A percentile compares a stretch with the other conserved stretches of the same genome.
These are phyloP conservation scores for Aegilops speltoides DNA, from an alignment of 176 grass and related monocot species.

Conservation along the genomic window DNA sequence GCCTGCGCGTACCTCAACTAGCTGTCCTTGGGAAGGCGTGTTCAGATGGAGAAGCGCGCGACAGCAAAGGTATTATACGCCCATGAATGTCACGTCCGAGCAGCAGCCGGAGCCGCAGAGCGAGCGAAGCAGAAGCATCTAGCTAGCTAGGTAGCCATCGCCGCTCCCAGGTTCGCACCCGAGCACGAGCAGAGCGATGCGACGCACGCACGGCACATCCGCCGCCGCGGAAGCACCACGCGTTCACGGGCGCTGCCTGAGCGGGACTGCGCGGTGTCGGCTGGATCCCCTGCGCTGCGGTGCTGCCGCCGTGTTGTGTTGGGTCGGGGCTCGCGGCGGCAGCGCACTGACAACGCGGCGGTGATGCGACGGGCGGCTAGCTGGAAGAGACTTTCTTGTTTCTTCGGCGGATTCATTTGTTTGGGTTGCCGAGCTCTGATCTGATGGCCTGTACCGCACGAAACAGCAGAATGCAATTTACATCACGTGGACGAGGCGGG, in stretches of 20 bases:
- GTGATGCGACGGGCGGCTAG: neutral
- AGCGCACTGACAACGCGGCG: neutral
- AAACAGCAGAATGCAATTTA: too few relatives aligned
- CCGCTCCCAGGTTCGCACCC: neutral
- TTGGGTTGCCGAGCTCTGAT: too few relatives aligned
- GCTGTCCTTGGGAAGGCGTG: neutral
- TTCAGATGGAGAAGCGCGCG: neutral
- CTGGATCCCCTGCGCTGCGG: neutral
- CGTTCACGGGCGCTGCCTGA: neutral
- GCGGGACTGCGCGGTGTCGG: neutral
- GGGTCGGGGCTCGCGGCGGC: conserved; percentile 1
- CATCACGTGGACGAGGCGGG: too few relatives aligned
- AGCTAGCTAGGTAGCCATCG: neutral
- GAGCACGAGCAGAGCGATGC: neutral
- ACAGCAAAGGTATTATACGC: neutral
- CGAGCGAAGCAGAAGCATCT: neutral
- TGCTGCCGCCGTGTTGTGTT: conserved; percentile 2
- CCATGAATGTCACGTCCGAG: neutral
- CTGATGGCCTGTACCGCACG: too few relatives aligned
- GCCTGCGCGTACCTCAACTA: too few relatives aligned
- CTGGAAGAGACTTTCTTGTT: neutral
- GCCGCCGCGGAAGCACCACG: conserved; percentile 13
- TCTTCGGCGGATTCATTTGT: too few relatives aligned
- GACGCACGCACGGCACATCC: neutral
- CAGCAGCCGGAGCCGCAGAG: neutral